Conservation (phyloP, 2,329 filamentous ascomycete genomes). For the Incumbomyces delicatus region DNA sequence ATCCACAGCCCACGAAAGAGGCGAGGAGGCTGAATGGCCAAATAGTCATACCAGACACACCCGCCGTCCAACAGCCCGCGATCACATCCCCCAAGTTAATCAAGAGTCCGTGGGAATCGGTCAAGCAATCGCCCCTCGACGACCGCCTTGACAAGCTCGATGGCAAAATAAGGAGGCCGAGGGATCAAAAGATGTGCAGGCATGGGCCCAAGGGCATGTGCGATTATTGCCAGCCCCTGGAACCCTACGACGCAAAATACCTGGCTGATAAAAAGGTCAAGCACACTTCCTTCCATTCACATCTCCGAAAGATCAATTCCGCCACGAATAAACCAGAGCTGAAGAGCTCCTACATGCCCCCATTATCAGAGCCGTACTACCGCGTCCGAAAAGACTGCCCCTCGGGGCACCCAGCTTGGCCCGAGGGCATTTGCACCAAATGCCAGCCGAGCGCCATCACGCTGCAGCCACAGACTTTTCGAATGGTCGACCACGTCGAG, state of each 20-base stretch:
- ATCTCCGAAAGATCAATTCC: slow-evolving; percentile 89
- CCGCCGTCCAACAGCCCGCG: slow-evolving; percentile 33
- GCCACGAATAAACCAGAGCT: slow-evolving; percentile 93
- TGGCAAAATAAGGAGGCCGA: slow-evolving; percentile 73
- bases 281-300: slow-evolving; percentile 89
- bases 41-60: slow-evolving; percentile 39
- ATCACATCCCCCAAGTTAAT: slow-evolving; percentile 40
- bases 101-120: slow-evolving; percentile 86
- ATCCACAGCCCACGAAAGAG: slow-evolving; percentile 22
- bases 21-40: slow-evolving; percentile 69
- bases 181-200: slow-evolving; percentile 78
- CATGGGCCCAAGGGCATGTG: slow-evolving; percentile 98
- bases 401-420: slow-evolving; percentile 85
- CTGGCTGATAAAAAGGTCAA: slow-evolving; percentile 96
- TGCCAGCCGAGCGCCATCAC: slow-evolving; percentile 97
- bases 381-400: slow-evolving; percentile 82
- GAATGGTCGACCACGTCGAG: slow-evolving; percentile 97
- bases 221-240: slow-evolving; percentile 94
- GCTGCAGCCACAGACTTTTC: slow-evolving; percentile 82
- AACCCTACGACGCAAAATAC: slow-evolving; percentile 84
- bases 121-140: slow-evolving; percentile 79
- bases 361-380: slow-evolving; percentile 84
- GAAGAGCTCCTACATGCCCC: slow-evolving; percentile 90
- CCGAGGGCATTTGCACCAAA: slow-evolving; percentile 94
- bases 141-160: slow-evolving; percentile 75